Percentiles rank a stretch among this genome's conserved stretches.
phyloP scores from a whole-genome alignment of 2,329 filamentous ascomycete species.

The Botrytis galanthina region DNA sequence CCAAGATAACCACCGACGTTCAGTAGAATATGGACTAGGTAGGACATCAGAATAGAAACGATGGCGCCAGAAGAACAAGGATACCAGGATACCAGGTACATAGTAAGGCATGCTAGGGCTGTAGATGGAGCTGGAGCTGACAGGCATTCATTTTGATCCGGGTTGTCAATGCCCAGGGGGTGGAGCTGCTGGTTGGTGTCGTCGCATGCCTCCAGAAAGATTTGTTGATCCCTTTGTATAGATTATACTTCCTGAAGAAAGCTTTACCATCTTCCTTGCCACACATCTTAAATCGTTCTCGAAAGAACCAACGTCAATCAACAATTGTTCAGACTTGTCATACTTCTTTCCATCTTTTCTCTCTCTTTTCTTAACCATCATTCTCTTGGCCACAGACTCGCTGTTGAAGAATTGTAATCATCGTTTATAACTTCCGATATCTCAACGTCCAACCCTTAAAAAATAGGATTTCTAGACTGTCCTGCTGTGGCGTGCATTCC shows the following conservation, averaged over 20 bases:
- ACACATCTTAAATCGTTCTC: constrained; percentile 23
- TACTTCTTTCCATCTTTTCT: constrained; percentile 3
- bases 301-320: neutral
- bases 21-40: constrained; percentile 22
- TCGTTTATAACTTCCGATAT: constrained; percentile 21
- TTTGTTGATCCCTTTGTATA: constrained; percentile 31
- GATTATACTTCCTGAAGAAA: constrained; percentile 29
- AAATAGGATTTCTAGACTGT: constrained; percentile 22
- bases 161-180: constrained; percentile 28
- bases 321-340: constrained; percentile 6
- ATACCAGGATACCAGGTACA: constrained; percentile 25
- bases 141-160: constrained; percentile 35
- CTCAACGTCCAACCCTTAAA: constrained; percentile 25
- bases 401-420: constrained; percentile 18
- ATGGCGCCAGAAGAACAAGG: constrained; percentile 32
- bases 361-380: neutral
- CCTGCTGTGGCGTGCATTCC: constrained; percentile 33
- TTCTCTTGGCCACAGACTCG: constrained; percentile 9
- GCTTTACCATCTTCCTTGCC: constrained; percentile 25
- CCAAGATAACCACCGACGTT: constrained; percentile 16
- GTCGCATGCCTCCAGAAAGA: constrained; percentile 28
- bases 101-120: constrained; percentile 32
- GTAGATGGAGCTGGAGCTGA: constrained; percentile 32
- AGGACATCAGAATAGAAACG: constrained; percentile 32
- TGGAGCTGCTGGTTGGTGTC: constrained; percentile 36